Evolutionary conservation across 495 filamentous ascomycete genomes (phyloP).

Genomic region (Tuber brumale): DNA sequence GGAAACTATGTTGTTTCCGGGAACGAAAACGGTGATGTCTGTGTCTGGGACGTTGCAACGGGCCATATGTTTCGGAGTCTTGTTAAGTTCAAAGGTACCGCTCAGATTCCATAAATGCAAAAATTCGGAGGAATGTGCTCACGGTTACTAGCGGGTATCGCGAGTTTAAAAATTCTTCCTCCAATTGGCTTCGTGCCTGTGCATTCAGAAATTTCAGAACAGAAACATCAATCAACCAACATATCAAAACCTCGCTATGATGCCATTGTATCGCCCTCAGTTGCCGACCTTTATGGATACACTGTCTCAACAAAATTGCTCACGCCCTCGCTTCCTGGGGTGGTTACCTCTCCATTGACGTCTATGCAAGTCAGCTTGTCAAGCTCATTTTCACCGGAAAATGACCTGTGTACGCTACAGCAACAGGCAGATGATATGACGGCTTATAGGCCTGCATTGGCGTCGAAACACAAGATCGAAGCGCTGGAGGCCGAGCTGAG

Average conservation of each 20-base stretch:
- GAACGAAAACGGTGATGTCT: constrained; percentile 37
- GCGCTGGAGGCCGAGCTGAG: constrained; percentile 33
- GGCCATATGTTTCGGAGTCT: constrained; percentile 36
- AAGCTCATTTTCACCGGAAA: constrained; percentile 17
- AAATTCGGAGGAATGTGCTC: background rate
- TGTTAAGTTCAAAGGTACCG: constrained; percentile 31
- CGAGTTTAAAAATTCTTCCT: constrained; percentile 29
- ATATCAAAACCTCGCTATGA: constrained; percentile 38
- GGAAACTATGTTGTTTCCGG: constrained; percentile 39
- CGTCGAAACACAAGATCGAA: constrained; percentile 27
- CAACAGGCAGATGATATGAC: constrained; percentile 28
- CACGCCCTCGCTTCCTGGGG: background rate
- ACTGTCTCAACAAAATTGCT: constrained; percentile 10
- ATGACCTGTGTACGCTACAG: constrained; percentile 26
- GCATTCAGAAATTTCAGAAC: background rate
- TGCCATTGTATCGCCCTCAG: constrained; percentile 28
- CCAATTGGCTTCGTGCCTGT: constrained; percentile 25
- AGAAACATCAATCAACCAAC: constrained; percentile 21
- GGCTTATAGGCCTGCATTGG: constrained; percentile 20
- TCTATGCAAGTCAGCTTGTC: background rate
- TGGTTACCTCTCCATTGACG: background rate
- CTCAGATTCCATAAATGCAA: background rate
- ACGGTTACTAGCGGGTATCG: constrained; percentile 23
- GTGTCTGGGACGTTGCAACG: constrained; percentile 40
- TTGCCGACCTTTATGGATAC: constrained; percentile 19